Evolutionary conservation across 768 basidiomycete genomes (phyloP).

Genomic region (Trametes elegans): DNA sequence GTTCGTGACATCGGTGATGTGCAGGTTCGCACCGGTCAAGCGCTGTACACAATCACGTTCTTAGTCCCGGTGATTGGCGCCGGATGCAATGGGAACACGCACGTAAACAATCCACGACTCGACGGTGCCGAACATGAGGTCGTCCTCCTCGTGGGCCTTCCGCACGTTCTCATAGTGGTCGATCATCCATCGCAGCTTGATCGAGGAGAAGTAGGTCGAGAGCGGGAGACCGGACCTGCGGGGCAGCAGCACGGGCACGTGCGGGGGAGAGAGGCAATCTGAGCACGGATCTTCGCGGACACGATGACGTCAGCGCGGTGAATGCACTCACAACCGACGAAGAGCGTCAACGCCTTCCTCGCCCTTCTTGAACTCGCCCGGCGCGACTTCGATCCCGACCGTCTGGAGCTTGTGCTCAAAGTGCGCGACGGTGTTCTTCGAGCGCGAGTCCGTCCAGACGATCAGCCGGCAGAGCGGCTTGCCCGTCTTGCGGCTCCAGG

Average conservation of each 20-base stretch:
- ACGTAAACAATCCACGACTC: slow-evolving; percentile 97
- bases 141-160: slow-evolving; percentile 75
- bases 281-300: slow-evolving; percentile 4
- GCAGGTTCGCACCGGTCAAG: slow-evolving; percentile 76
- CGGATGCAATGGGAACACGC: slow-evolving; percentile 19
- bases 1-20: slow-evolving; percentile 92
- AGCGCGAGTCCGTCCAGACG: slow-evolving; percentile 97
- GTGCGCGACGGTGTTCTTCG: slow-evolving; percentile 79
- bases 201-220: slow-evolving; percentile 97
- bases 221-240: slow-evolving; percentile 91
- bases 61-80: background rate
- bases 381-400: slow-evolving; percentile 70
- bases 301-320: slow-evolving; percentile 10
- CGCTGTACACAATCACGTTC: slow-evolving; percentile 51
- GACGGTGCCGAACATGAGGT: slow-evolving; percentile 89
- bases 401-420: slow-evolving; percentile 68
- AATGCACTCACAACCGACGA: slow-evolving; percentile 56
- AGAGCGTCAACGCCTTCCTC: slow-evolving; percentile 64
- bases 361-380: slow-evolving; percentile 69
- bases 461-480: slow-evolving; percentile 86
- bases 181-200: slow-evolving; percentile 97
- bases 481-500: slow-evolving; percentile 89
- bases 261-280: slow-evolving; percentile 8
- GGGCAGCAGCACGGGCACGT: too few species aligned
- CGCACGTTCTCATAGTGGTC: slow-evolving; percentile 77